Evolutionary conservation across 345 rosid genomes (phyloP), one percentile per base, ranked within the genome.

Genomic region (Conringia planisiliqua): DNA sequence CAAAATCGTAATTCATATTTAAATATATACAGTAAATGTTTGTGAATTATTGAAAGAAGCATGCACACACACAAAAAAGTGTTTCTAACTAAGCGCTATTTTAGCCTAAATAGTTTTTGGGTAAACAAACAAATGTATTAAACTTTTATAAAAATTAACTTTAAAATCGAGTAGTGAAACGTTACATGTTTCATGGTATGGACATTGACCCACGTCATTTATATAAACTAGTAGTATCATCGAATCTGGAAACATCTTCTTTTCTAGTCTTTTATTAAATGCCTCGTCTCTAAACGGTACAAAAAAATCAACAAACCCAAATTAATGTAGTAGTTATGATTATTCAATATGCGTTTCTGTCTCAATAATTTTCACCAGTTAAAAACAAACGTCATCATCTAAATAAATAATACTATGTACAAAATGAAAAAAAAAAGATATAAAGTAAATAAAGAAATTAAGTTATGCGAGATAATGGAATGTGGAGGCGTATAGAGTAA

Each of bases 401-500:
- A 17, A n/a, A 22, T 10, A 29, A 44, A 11, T 12, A 44, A 11
- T 12, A 38, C 18, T 17, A n/a, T 20, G 36, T 29, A 14, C 4
- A 4, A 40, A 24, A 27, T 2, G 35, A 36, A 61, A 51, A 36
- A 0, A 10, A n/a, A n/a, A n/a, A n/a, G n/a, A 20, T 47, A 8
- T 17, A 8, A 60, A 38, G 5, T 1, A 32, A 30, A 61, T 7
- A 26, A 39, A 35, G 8, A 29, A 29, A 36, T 47, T 66, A 59
- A 29, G 56, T 67, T 48, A 58, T 17, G 14, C 5, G 18, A 66
- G 48, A 58, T 27, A 74, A 50, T 68, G 26, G 63, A 72, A 63
- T 48, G 75, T 24, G 60, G 67, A 61, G 75, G 27, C 72, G 68
- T 59, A 48, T 48, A 67, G 26, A 59, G 52, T 48, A 62, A 62